phyloP scores from a whole-genome alignment of 805 yeast genomes.

The Candida namnaoensis region DNA sequence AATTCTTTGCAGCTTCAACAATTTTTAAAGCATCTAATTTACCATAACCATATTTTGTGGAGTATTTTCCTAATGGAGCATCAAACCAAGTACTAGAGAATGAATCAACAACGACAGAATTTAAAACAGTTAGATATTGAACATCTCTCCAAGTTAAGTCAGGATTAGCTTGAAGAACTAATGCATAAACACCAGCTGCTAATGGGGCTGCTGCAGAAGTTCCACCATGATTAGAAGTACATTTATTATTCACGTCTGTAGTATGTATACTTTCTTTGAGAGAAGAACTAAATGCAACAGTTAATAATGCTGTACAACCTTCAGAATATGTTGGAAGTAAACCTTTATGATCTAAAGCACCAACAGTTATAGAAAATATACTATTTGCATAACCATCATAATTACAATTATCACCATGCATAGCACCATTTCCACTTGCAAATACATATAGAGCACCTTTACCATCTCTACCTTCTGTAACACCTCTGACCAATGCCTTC shows the following conservation, averaged over 20 bases:
- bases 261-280: conserved; percentile 85
- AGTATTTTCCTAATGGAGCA: conserved; percentile 61
- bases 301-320: conserved; percentile 90
- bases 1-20: conserved; percentile 59
- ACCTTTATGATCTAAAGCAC: conserved; percentile 86
- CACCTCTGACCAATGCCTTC: conserved; percentile 79
- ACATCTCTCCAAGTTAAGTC: conserved; percentile 92
- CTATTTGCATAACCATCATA: conserved; percentile 97
- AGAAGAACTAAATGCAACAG: conserved; percentile 88
- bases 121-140: conserved; percentile 74
- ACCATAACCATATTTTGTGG: conserved; percentile 90
- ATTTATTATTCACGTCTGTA: conserved; percentile 63
- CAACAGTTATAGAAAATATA: conserved; percentile 89
- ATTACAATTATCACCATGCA: conserved; percentile 80
- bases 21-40: conserved; percentile 75
- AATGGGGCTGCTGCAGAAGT: conserved; percentile 98
- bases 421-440: conserved; percentile 94
- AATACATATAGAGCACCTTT: conserved; percentile 89
- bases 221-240: conserved; percentile 82
- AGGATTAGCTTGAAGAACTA: conserved; percentile 78
- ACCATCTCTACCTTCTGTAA: conserved; percentile 68
- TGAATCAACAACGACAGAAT: conserved; percentile 62
- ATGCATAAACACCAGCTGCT: conserved; percentile 91
- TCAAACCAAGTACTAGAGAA: conserved; percentile 66
- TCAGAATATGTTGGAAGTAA: conserved; percentile 86